Evolutionary conservation across 2,329 filamentous ascomycete genomes (phyloP), one percentile per base, ranked within the genome.

Genomic region (Drechslerella dactyloides): DNA sequence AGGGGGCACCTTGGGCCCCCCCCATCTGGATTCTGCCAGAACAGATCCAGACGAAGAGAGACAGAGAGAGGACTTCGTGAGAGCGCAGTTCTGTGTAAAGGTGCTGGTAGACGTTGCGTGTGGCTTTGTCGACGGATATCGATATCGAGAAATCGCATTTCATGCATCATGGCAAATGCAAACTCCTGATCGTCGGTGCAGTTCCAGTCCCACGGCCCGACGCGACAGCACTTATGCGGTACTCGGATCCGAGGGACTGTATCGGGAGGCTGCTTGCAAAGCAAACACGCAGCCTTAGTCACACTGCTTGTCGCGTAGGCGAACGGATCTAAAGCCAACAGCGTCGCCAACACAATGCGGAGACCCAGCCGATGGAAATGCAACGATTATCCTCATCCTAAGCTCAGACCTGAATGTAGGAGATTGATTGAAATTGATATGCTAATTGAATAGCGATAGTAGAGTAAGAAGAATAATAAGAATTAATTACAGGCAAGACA

Each of bases 241-340:
- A 6, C 13, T 13, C 13, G 37, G 11, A 13, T 42, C 13, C 37
- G n/a, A 13, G n/a, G 5, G 15, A 42, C 4, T 17, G 2, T 21
- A 10, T 48, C 44, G 44, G 44, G 21, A 21, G 44, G 44, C 44
- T 48, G 44, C 44, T 42, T 42, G n/a, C 5, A 13, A 42, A 42
- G 37, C 37, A 42, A 42, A 42, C 37, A 42, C 37, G 15, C 11
- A 42, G 37, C 3, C n/a, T 42, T 13, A 6, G 37, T 13, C 2
- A 17, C 3, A 13, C 37, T 3, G 37, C n/a, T 42, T 15, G 11
- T 13, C 15, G 11, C n/a, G 37, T 4, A 42, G 37, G 5, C 37
- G 37, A 42, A 13, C 37, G 13, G n/a, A 42, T 13, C 37, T 17
- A 42, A 42, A 42, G 37, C 37, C 37, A 15, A 42, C 37, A 17